Conservation (phyloP, 768 basidiomycete species). For the Phlebiopsis gigantea region DNA sequence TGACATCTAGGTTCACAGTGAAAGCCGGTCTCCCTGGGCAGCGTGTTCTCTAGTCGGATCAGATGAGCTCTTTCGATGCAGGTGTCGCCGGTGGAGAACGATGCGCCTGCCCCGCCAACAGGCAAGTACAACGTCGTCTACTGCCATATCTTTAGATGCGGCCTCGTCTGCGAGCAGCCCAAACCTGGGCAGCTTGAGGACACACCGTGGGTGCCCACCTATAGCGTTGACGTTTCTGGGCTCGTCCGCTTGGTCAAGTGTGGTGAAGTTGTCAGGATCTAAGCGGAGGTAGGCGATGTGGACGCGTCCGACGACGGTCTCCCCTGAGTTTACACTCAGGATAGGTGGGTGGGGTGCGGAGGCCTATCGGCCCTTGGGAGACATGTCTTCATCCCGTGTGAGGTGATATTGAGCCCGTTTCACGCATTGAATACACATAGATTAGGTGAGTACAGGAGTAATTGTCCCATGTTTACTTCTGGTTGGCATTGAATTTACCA, state of each 20-base stretch:
- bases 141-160: constrained; percentile 52
- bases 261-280: constrained; percentile 36
- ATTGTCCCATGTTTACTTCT: too few relatives aligned
- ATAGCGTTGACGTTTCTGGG: constrained; percentile 53
- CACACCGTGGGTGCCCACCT: constrained; percentile 52
- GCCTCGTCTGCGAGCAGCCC: constrained; percentile 51
- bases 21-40: constrained; percentile 39
- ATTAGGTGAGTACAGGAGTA: too few relatives aligned
- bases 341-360: constrained; percentile 36
- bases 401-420: constrained; percentile 48
- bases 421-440: constrained; percentile 49
- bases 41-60: constrained; percentile 48
- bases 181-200: constrained; percentile 52
- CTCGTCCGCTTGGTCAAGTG: constrained; percentile 55
- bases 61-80: neutral
- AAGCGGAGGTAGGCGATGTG: constrained; percentile 34
- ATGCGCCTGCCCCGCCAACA: constrained; percentile 51
- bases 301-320: constrained; percentile 55
- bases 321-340: constrained; percentile 45
- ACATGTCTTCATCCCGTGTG: constrained; percentile 38
- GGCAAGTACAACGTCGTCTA: constrained; percentile 57
- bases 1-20: neutral
- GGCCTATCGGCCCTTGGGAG: neutral
- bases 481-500: neutral
- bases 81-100: constrained; percentile 50